Evolutionary conservation across 2,329 filamentous ascomycete species (phyloP), one percentile per base, ranked within the genome.

Genomic region (Colletotrichum ledebouriae): DNA sequence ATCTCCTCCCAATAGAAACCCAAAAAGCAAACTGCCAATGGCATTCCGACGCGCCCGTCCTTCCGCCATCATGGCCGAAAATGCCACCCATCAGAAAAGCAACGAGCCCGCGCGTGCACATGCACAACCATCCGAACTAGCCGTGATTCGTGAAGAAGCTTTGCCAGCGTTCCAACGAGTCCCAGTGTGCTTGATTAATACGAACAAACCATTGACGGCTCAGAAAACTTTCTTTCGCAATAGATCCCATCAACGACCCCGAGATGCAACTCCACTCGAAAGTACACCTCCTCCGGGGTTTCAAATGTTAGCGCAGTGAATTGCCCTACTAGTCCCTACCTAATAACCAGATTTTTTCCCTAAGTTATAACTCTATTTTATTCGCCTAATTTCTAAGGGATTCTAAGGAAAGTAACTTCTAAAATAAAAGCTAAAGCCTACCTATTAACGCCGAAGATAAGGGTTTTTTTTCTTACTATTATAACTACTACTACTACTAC

Each of bases 101-200:
- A 64, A 49, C 13, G 12, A 39, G 29, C 29, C 46, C 39, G 6
- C 53, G 25, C 53, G 33, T 33, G 41, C 44, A 17, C 44, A 20
- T 42, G 29, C 44, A 39, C 57, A 37, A 10, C 22, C 63, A 57
- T 57, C 63, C 63, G 63, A 34, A 15, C 33, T 15, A 63, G 34
- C 63, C 59, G 63, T 59, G 41, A 20, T 22, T 33, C 44, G 34
- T 20, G 52, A 41, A 50, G 59, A 63, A 22, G n/a, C 22, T 41
- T 50, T 67, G 33, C 46, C 47, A 55, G 53, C 53, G 60, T 67
- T 64, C 65, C 65, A 67, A 59, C 41, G 37, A 47, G 60, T 59
- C 60, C 65, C 52, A 59, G 53, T 46, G 10, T 33, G 17, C 60
- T 67, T 67, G 60, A 64, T 67, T 55, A 64, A 64, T 67, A 67